Evolutionary conservation across 495 filamentous ascomycete genomes (phyloP), one percentile per base, ranked within the genome.

Genomic region (Hyphodiscus hymeniophilus): DNA sequence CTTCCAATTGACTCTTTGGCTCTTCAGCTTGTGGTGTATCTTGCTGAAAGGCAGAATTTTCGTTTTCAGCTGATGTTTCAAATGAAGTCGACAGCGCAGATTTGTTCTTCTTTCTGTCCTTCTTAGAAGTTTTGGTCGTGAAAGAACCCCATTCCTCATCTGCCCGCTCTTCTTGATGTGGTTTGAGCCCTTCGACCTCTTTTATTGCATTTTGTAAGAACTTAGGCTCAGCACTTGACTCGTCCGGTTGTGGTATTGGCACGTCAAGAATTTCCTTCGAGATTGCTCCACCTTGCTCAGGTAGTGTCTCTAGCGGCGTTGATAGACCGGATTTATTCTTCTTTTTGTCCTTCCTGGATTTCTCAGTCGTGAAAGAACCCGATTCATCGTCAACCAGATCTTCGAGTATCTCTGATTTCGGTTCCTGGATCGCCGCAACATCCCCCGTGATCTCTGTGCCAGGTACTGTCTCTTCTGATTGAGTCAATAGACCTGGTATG

Each of bases 301-400:
- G 26, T 10, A 28, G 10, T 4, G 38, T 11, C 22, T 40, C 48
- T 1, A 39, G 17, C 3, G 47, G 42, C 7, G 47, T 55, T 32
- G 51, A 45, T 4, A 46, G 15, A 12, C 41, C 51, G 13, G 40
- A 45, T 30, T 55, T 50, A 16, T 36, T 39, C 13, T 58, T 58
- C 35, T n/a, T n/a, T n/a, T 58, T 58, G 30, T 58, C 56, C 38
- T 58, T 58, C 31, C 55, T 58, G 4, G 56, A 52, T 28, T 51
- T 54, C 40, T 57, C 53, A 5, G 48, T 28, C 3, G 34, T 16
- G 18, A 38, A 38, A 17, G 34, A 38, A 15, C n/a, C 34, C 34
- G 2, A 6, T 15, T 17, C 10, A 8, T 38, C 34, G n/a, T 38
- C 34, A 15, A 17, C 6, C 18, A 15, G 34, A 13, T 16, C 3